Evolutionary conservation across 306 rosid genomes (phyloP).

Genomic region (Arachis stenosperma): DNA sequence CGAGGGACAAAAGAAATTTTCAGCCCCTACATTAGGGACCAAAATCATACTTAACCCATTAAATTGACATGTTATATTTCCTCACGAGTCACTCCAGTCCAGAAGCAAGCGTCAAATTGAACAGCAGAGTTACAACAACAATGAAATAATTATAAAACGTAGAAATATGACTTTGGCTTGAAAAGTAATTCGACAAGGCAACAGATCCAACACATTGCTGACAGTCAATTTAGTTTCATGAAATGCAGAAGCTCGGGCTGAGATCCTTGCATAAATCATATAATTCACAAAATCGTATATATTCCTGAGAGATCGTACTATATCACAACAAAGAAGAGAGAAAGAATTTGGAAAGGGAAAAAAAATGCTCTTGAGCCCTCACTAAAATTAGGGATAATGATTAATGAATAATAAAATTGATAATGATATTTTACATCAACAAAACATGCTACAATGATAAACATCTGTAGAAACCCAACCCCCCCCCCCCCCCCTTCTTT

Average conservation of each 20-base stretch:
- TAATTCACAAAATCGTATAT: constrained; percentile 44
- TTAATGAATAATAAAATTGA: constrained; percentile 52
- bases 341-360: constrained; percentile 29
- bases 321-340: constrained; percentile 42
- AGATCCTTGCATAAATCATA: constrained; percentile 41
- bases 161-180: not conserved
- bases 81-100: not conserved
- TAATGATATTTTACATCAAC: constrained; percentile 50
- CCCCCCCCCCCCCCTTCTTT: not conserved
- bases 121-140: not conserved
- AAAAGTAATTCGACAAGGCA: not conserved
- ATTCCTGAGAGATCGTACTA: constrained; percentile 44
- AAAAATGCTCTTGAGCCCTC: constrained; percentile 43
- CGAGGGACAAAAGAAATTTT: too few species aligned
- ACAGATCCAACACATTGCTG: constrained; percentile 2
- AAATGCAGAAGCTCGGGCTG: constrained; percentile 35
- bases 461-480: constrained; percentile 41
- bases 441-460: constrained; percentile 42
- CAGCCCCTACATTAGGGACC: too few species aligned
- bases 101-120: not conserved
- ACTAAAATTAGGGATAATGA: constrained; percentile 39
- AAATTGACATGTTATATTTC: not conserved
- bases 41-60: too few species aligned
- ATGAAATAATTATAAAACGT: not conserved
- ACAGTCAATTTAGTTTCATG: constrained; percentile 22